These are phyloP conservation scores for Coniochaeta sp. DNA, from an alignment of 2,329 filamentous ascomycete genomes.

Conservation along the genomic window DNA sequence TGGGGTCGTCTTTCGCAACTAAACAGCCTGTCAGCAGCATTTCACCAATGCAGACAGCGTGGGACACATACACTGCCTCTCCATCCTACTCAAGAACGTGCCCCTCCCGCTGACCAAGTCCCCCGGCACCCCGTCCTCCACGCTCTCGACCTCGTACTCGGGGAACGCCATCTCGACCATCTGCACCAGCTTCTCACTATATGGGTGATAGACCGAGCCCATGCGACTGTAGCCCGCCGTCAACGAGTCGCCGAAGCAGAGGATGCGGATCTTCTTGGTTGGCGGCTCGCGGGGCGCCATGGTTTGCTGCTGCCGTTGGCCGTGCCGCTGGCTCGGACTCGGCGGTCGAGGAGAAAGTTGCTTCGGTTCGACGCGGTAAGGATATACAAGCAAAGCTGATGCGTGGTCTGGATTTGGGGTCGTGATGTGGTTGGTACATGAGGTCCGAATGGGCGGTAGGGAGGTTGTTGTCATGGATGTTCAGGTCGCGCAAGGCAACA, in stretches of 20 bases:
- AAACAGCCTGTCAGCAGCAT: neutral
- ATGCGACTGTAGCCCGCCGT: conserved; percentile 46
- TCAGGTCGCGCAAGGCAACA: no score
- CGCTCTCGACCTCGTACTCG: conserved; percentile 18
- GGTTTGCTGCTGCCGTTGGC: neutral
- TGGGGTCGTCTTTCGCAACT: neutral
- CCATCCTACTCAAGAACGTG: conserved; percentile 17
- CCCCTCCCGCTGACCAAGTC: conserved; percentile 12
- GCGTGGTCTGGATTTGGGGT: no score
- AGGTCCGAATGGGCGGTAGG: no score
- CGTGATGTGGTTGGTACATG: no score
- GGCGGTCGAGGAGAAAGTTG: no score
- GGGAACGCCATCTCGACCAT: conserved; percentile 38
- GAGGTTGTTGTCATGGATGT: no score
- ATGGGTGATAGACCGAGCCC: conserved; percentile 42
- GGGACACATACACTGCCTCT: conserved; percentile 14
- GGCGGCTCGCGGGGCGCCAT: conserved; percentile 4
- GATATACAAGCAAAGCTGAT: no score
- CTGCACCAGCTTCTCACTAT: conserved; percentile 39
- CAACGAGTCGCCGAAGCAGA: conserved; percentile 61
- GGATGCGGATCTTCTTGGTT: conserved; percentile 39
- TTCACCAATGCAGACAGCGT: neutral
- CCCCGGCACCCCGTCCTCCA: conserved; percentile 20
- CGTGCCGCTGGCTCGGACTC: neutral
- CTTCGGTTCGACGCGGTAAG: no score